Conservation (phyloP, 805 yeast genomes). For the Zygotorulaspora florentina region DNA sequence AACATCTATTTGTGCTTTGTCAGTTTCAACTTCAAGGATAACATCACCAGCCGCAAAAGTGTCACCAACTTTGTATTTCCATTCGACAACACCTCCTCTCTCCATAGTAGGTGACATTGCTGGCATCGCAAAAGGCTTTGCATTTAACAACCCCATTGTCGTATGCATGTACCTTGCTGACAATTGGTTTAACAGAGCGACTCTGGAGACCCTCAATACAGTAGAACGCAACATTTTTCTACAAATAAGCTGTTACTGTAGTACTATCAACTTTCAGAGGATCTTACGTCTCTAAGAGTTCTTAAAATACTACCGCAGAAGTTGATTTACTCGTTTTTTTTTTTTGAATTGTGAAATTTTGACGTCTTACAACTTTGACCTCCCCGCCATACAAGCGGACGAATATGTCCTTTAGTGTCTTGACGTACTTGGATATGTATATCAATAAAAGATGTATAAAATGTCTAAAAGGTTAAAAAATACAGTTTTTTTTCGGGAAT, state of each 20-base stretch:
- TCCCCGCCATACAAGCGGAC: slow-evolving; percentile 3
- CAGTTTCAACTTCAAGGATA: slow-evolving; percentile 77
- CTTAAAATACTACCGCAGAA: not conserved
- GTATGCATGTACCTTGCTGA: slow-evolving; percentile 25
- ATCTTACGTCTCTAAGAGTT: too few relatives aligned
- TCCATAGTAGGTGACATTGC: slow-evolving; percentile 99
- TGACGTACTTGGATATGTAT: not conserved
- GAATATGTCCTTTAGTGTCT: slow-evolving; percentile 3
- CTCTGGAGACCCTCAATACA: slow-evolving; percentile 6
- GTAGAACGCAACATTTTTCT: slow-evolving; percentile 11
- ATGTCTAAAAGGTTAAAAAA: not conserved
- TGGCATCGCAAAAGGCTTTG: slow-evolving; percentile 75
- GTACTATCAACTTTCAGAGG: not conserved
- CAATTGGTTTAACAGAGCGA: slow-evolving; percentile 7
- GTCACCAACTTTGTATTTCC: slow-evolving; percentile 83
- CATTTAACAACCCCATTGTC: slow-evolving; percentile 23
- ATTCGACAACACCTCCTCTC: slow-evolving; percentile 83
- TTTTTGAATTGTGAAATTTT: not conserved
- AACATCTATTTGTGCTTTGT: slow-evolving; percentile 77
- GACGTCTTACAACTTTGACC: not conserved
- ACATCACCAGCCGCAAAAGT: slow-evolving; percentile 78
- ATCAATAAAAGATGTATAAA: too few relatives aligned
- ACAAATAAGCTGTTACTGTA: not conserved
- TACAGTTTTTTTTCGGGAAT: not conserved
- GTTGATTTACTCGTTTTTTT: not conserved